Percentiles rank a stretch among this genome's conserved stretches.
These are phyloP conservation scores for Fomitiporia mediterranea DNA, from an alignment of 1,284 basidiomycete species.

Conservation along the genomic window DNA sequence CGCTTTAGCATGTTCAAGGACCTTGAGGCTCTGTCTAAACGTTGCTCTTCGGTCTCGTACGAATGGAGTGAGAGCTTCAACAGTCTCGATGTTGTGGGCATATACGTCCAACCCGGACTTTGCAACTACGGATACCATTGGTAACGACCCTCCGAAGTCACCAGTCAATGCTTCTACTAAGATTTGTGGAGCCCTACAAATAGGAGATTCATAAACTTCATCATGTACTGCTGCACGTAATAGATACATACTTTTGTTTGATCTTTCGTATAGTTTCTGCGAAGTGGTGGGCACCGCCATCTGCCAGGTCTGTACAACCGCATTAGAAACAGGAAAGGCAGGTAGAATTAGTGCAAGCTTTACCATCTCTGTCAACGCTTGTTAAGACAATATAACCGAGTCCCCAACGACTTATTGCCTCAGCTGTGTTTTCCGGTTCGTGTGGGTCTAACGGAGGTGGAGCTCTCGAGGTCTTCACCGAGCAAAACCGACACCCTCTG, in stretches of 20 bases:
- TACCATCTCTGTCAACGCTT: conserved; percentile 94
- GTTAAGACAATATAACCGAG: conserved; percentile 98
- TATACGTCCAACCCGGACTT: conserved; percentile 95
- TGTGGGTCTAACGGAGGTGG: conserved; percentile 93
- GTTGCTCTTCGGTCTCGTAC: conserved; percentile 94
- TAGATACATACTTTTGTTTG: conserved; percentile 75
- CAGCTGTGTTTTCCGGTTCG: conserved; percentile 97
- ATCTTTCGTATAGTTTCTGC: conserved; percentile 93
- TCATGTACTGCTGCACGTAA: neutral
- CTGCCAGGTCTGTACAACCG: conserved; percentile 66
- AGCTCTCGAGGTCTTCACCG: conserved; percentile 88
- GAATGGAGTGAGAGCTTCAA: conserved; percentile 88
- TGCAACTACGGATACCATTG: conserved; percentile 80
- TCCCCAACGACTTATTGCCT: conserved; percentile 98
- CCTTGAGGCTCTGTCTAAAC: conserved; percentile 85
- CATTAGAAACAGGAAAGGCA: conserved; percentile 9
- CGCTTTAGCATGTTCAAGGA: conserved; percentile 79
- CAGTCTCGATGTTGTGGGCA: conserved; percentile 97
- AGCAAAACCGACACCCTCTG: conserved; percentile 95
- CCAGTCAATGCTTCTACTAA: conserved; percentile 96
- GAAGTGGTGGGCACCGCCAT: conserved; percentile 93
- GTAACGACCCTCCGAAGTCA: conserved; percentile 82
- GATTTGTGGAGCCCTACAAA: conserved; percentile 80
- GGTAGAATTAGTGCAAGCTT: conserved; percentile 24
- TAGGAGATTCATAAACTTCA: neutral